Conservation (phyloP, 148 eudicot genomes). For the Vaccinium corymbosum region DNA sequence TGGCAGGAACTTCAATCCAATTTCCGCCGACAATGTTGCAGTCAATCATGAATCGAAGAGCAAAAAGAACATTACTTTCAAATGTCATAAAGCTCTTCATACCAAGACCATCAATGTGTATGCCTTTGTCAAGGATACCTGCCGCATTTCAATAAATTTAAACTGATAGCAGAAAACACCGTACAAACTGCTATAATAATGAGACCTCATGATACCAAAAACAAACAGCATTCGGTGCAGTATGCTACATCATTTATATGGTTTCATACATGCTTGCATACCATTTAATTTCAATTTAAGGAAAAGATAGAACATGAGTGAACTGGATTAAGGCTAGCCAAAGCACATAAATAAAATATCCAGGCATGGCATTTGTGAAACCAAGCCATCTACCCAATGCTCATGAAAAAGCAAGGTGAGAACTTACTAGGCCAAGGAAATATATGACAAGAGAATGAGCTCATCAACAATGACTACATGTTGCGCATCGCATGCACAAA, state of each 20-base stretch:
- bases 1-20: conserved; percentile 87
- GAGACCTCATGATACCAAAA: not conserved
- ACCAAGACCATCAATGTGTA: conserved; percentile 90
- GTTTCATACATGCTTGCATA: not conserved
- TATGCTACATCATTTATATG: not conserved
- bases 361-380: not conserved
- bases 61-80: conserved; percentile 90
- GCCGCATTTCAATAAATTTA: conserved; percentile 19
- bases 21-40: conserved; percentile 95
- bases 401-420: not conserved
- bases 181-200: not conserved
- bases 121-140: conserved; percentile 94
- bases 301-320: not conserved
- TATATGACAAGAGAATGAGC: not conserved
- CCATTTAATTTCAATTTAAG: not conserved
- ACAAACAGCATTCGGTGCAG: not conserved
- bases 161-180: conserved; percentile 3
- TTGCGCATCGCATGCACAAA: not conserved
- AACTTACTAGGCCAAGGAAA: not conserved
- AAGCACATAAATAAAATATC: not conserved
- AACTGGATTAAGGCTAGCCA: not conserved
- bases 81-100: conserved; percentile 86
- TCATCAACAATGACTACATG: not conserved
- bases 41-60: conserved; percentile 97
- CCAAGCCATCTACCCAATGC: not conserved